A percentile compares a stretch with the other conserved stretches of the same genome.
Evolutionary conservation across 225 moss, liverwort and hornwort species (phyloP).

Genomic region (Bryum argenteum): DNA sequence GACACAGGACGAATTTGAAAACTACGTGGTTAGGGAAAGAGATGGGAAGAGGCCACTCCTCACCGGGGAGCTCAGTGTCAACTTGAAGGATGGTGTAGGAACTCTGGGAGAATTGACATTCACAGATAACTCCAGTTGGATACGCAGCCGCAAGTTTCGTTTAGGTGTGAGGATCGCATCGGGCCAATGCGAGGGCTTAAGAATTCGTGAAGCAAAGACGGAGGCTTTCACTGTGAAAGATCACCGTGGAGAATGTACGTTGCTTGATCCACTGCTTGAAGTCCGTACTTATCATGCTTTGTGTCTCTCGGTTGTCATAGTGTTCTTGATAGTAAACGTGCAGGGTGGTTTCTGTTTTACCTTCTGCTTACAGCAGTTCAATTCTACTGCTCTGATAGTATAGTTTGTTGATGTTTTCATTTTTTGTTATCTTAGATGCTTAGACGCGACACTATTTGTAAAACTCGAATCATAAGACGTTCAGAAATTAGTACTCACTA

Average conservation of each 20-base stretch:
- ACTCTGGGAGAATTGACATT: conserved; percentile 54
- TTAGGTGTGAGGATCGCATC: conserved; percentile 52
- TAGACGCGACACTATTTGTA: not conserved
- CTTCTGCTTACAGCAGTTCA: not conserved
- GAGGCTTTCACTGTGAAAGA: conserved; percentile 61
- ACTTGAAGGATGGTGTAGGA: conserved; percentile 53
- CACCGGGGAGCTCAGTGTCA: conserved; percentile 51
- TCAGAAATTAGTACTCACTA: conserved; percentile 3
- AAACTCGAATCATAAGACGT: not conserved
- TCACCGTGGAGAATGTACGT: conserved; percentile 58
- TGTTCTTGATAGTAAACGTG: not conserved
- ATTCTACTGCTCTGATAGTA: not conserved
- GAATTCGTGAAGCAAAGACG: conserved; percentile 58
- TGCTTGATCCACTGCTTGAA: conserved; percentile 9
- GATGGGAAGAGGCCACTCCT: conserved; percentile 60
- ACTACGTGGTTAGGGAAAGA: conserved; percentile 50
- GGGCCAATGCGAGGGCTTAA: conserved; percentile 46
- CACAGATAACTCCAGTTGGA: conserved; percentile 54
- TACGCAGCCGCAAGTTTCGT: conserved; percentile 54
- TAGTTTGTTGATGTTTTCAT: not conserved
- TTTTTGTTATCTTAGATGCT: not conserved
- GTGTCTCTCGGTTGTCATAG: not conserved
- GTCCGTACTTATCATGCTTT: not conserved
- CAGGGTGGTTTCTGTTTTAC: not conserved
- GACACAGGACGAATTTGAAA: conserved; percentile 54